Conservation (phyloP, 192 early-diverging fungal genomes). For the Gamsiella multidivaricata region DNA sequence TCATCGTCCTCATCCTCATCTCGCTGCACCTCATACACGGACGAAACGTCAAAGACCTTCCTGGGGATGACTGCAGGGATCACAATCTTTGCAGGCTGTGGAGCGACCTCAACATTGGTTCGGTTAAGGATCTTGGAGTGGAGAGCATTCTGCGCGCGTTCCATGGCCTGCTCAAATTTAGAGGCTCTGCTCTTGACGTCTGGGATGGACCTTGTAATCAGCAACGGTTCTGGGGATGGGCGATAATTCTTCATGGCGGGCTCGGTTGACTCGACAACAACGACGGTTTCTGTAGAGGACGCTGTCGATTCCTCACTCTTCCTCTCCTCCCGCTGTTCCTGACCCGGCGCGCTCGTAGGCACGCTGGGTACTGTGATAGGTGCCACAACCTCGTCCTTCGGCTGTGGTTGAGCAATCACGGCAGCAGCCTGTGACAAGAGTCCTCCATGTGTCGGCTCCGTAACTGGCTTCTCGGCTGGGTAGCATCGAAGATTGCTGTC, state of each 20-base stretch:
- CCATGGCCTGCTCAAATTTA: no score
- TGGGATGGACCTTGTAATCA: neutral
- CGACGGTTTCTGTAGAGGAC: slow-evolving; percentile 21
- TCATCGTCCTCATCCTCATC: neutral
- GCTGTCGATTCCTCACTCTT: slow-evolving; percentile 19
- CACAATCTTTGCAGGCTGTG: no score
- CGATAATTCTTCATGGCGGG: neutral
- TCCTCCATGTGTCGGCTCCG: neutral
- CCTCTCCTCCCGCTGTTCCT: neutral
- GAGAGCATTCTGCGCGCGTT: no score
- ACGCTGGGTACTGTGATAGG: no score
- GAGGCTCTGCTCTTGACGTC: no score
- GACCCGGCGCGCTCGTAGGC: neutral
- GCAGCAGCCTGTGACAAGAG: neutral
- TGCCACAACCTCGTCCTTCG: neutral
- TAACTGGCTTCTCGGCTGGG: neutral
- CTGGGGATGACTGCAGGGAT: no score
- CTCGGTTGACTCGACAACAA: neutral
- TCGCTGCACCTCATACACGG: neutral
- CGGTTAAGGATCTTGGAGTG: no score
- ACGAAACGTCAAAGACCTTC: neutral
- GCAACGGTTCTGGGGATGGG: neutral
- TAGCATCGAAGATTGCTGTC: slow-evolving; percentile 52
- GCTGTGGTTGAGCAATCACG: neutral
- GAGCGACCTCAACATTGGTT: no score